Evolutionary conservation across 2,329 filamentous ascomycete genomes (phyloP).

Genomic region (Cladosporium phlei): DNA sequence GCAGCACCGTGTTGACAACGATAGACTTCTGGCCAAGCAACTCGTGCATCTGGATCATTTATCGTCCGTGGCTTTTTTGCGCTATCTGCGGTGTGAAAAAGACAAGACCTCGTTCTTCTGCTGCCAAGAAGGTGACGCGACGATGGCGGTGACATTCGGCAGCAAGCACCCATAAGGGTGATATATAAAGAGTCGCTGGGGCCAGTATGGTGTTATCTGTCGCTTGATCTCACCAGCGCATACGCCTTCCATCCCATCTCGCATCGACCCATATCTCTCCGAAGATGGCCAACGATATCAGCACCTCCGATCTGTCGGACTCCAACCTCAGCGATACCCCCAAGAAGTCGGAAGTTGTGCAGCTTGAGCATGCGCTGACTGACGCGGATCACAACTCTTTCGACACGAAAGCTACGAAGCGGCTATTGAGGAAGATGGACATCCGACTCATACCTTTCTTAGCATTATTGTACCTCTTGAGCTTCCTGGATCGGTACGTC

Average conservation of each 20-base stretch:
- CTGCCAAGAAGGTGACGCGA: conserved; percentile 1
- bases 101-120: conserved; percentile 1
- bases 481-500: conserved; percentile 57
- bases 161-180: background rate
- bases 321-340: background rate
- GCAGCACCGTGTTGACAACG: background rate
- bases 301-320: background rate
- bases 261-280: background rate
- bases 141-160: background rate
- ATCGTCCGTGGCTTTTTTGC: background rate
- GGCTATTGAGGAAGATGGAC: conserved; percentile 59
- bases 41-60: background rate
- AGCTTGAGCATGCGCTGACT: background rate
- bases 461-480: conserved; percentile 66
- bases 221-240: background rate
- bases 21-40: background rate
- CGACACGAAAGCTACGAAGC: conserved; percentile 31
- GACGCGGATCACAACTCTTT: background rate
- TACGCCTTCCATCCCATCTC: background rate
- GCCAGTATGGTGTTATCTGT: background rate
- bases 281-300: background rate
- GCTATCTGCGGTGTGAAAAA: background rate
- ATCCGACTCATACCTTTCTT: conserved; percentile 60
- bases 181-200: background rate
- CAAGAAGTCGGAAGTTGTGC: background rate